Evolutionary conservation across 257 asterid species (phyloP).

Genomic region (Plantago major): DNA sequence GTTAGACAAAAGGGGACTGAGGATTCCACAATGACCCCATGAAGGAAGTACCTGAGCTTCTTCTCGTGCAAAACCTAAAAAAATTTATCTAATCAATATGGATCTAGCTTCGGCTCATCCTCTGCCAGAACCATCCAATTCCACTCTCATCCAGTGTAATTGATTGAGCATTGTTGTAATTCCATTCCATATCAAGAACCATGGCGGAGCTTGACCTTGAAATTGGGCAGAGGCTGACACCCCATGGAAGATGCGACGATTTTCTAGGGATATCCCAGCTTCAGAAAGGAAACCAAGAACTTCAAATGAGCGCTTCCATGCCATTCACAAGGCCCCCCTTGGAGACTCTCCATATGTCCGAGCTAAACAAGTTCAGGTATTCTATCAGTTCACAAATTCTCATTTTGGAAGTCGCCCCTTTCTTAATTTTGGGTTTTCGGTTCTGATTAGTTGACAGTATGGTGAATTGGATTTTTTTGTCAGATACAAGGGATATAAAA

Average conservation of each 20-base stretch:
- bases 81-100: constrained; percentile 85
- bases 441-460: constrained; percentile 2
- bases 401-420: constrained; percentile 2
- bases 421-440: not conserved
- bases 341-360: constrained; percentile 85
- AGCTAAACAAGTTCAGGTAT: constrained; percentile 84
- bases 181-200: too few species aligned
- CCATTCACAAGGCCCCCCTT: constrained; percentile 74
- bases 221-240: too few species aligned
- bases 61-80: constrained; percentile 94
- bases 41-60: constrained; percentile 84
- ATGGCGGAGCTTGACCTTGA: too few species aligned
- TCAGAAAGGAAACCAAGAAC: constrained; percentile 52
- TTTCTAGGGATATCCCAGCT: constrained; percentile 34
- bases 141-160: too few species aligned
- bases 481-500: not conserved
- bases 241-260: constrained; percentile 31
- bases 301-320: constrained; percentile 45
- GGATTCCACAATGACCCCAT: constrained; percentile 98
- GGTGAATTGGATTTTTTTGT: constrained; percentile 20
- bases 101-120: constrained; percentile 98
- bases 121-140: constrained; percentile 85
- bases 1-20: constrained; percentile 89
- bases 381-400: constrained; percentile 20
- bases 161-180: too few species aligned